phyloP scores from a whole-genome alignment of 352 stramenopile genomes.

The Aphanomyces stellatus region DNA sequence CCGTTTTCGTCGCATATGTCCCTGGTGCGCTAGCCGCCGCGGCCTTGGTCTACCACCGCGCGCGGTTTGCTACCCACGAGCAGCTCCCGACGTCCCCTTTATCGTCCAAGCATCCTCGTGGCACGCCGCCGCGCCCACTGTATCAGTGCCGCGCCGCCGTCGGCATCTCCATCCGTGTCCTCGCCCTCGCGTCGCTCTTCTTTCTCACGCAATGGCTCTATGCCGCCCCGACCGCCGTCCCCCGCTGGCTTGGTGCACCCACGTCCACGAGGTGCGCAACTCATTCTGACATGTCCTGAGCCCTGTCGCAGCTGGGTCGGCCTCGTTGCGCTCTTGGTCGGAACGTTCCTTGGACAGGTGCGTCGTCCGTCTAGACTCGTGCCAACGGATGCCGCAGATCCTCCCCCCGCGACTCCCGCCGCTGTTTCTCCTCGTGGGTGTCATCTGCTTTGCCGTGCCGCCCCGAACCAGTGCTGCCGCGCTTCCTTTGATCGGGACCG shows the following conservation, averaged over 20 bases:
- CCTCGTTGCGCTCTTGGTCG: not conserved
- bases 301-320: not conserved
- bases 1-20: not conserved
- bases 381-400: too few species aligned
- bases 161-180: too few species aligned
- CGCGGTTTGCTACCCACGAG: too few species aligned
- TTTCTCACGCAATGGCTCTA: slow-evolving; percentile 18
- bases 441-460: not conserved
- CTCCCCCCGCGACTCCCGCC: not conserved
- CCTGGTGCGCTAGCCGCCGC: too few species aligned
- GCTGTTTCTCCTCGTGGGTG: not conserved
- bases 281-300: not conserved
- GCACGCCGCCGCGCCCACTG: not conserved
- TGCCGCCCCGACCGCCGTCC: not conserved
- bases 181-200: not conserved
- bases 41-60: too few species aligned
- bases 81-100: too few species aligned
- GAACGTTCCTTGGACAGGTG: not conserved
- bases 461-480: not conserved
- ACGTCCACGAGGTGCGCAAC: not conserved
- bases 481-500: not conserved
- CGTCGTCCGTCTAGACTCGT: too few species aligned
- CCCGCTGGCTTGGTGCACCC: slow-evolving; percentile 8
- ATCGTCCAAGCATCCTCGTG: too few species aligned
- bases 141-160: too few species aligned